Conservation (phyloP, 1,284 basidiomycete species). For the Rugosomyces carneus region DNA sequence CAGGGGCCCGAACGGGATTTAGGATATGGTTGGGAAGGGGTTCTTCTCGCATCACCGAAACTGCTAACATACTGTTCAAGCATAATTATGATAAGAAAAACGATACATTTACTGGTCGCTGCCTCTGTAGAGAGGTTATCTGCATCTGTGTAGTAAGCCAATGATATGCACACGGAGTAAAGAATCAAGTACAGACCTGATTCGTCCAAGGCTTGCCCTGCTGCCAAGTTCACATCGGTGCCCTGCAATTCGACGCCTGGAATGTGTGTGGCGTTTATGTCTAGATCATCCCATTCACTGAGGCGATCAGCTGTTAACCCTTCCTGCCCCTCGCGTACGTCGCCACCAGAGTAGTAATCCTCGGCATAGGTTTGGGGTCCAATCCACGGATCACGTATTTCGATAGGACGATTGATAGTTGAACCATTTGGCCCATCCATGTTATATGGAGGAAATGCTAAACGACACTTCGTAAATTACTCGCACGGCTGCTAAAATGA, state of each 20-base stretch:
- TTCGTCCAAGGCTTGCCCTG: conserved; percentile 14
- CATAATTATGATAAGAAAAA: background rate
- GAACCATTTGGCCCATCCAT: background rate
- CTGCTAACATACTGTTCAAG: background rate
- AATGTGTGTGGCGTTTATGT: background rate
- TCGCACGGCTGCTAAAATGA: background rate
- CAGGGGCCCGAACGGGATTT: background rate
- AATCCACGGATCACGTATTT: conserved; percentile 44
- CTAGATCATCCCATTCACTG: conserved; percentile 16
- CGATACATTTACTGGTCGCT: background rate
- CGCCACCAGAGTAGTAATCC: conserved; percentile 41
- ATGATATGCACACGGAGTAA: background rate
- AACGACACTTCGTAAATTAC: background rate
- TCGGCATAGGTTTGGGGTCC: conserved; percentile 46
- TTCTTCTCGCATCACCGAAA: background rate
- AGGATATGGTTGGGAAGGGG: background rate
- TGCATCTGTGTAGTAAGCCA: background rate
- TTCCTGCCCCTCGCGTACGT: conserved; percentile 18
- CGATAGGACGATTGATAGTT: conserved; percentile 18
- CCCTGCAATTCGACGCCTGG: background rate
- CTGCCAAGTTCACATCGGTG: background rate
- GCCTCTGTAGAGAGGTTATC: background rate
- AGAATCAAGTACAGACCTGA: conserved; percentile 18
- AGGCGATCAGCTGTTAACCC: conserved; percentile 21
- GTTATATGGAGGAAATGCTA: conserved; percentile 25